Evolutionary conservation across 768 basidiomycete species (phyloP), one percentile per base, ranked within the genome.

Genomic region (Crassisporium funariophilum): DNA sequence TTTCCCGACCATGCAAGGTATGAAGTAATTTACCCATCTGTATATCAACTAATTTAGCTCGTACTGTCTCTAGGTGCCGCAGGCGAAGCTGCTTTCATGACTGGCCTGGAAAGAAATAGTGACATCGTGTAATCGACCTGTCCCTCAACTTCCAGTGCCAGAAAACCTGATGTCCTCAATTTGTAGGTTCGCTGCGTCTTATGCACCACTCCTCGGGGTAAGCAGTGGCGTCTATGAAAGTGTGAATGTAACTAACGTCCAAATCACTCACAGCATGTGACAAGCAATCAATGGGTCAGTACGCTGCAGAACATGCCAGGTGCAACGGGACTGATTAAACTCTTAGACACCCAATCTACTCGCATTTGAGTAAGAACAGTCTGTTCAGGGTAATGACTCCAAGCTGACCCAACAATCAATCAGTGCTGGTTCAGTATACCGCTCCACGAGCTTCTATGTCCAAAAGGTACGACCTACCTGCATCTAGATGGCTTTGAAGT

Each of bases 31-130:
- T n/a, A 31, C 23, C 23, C 17, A n/a, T n/a, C n/a, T n/a, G n/a
- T n/a, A n/a, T 5, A 12, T 25, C 27, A 23, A 17, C 25, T 21
- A n/a, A n/a, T 2, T 15, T 24, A 34, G 19, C 5, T 20, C 7
- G 7, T 35, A 5, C 29, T 39, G n/a, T 13, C 33, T 35, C 21
- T 22, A 80, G 80, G 76, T 47, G 64, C 81, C 27, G 63, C 74
- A 2, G 77, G 74, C 12, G 84, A 86, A 57, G 84, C 83, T 1
- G 80, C 81, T 1, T 86, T 78, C 57, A 84, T 85, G 83, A 85
- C 79, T 1, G 83, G 84, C 3, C 55, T 85, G 5, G 83, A 86
- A 59, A 53, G 72, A n/a, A 74, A 73, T 41, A 61, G 63, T 22
- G 71, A 73, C 45, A 73, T 73, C 42, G 67, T 70, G 59, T 59